Evolutionary conservation across 352 stramenopile genomes (phyloP).

Genomic region (Lagenidium giganteum): DNA sequence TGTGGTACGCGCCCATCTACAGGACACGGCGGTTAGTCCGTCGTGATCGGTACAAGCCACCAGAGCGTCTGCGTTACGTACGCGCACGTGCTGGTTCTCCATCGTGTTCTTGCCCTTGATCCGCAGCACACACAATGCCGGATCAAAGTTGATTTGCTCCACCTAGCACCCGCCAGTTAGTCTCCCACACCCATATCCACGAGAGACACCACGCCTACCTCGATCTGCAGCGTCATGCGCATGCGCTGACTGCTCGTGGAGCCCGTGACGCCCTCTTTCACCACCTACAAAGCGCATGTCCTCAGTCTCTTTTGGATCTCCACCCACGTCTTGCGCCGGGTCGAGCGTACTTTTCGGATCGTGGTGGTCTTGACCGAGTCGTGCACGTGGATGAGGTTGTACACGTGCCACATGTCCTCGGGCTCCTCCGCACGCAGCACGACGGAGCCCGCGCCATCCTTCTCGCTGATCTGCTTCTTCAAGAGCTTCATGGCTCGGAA

Average conservation of each 20-base stretch:
- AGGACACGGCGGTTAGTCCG: neutral
- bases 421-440: slow-evolving; percentile 92
- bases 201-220: slow-evolving; percentile 26
- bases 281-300: slow-evolving; percentile 48
- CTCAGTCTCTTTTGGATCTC: too few relatives aligned
- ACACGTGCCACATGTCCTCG: slow-evolving; percentile 99
- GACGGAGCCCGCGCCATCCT: slow-evolving; percentile 92
- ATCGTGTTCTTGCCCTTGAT: slow-evolving; percentile 93
- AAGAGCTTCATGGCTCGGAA: slow-evolving; percentile 82
- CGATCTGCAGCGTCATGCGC: slow-evolving; percentile 94
- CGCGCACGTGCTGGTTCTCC: slow-evolving; percentile 94
- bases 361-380: slow-evolving; percentile 96
- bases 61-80: slow-evolving; percentile 24
- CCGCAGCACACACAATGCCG: slow-evolving; percentile 88
- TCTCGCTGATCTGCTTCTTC: slow-evolving; percentile 91
- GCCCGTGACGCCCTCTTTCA: slow-evolving; percentile 94
- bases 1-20: slow-evolving; percentile 96
- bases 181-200: neutral
- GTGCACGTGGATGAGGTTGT: slow-evolving; percentile 95
- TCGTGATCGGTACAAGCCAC: neutral
- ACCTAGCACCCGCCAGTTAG: slow-evolving; percentile 42
- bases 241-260: slow-evolving; percentile 94
- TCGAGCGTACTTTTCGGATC: slow-evolving; percentile 89
- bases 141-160: slow-evolving; percentile 96
- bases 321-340: too few relatives aligned